Conservation (phyloP, 1,284 basidiomycete species). For the Leccinum variabile region DNA sequence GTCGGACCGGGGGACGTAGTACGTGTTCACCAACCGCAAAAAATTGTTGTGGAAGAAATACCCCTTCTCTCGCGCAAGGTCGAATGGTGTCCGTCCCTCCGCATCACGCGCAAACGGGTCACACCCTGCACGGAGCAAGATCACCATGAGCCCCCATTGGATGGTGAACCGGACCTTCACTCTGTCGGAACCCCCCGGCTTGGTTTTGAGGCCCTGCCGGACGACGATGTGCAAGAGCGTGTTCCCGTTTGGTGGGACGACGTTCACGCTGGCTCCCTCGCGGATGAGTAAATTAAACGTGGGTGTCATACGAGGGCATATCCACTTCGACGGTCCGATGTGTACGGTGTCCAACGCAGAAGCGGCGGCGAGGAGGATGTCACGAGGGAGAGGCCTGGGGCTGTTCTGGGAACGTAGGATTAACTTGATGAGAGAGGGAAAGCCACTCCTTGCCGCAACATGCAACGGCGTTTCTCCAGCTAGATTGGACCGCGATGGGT, state of each 20-base stretch:
- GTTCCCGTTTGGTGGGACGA: constrained; percentile 5
- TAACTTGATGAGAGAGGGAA: constrained; percentile 1
- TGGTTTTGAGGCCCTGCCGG: background rate
- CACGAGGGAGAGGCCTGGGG: background rate
- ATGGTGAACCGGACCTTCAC: background rate
- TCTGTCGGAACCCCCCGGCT: background rate
- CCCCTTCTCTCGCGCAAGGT: constrained; percentile 3
- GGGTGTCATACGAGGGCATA: background rate
- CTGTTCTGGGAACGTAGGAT: background rate
- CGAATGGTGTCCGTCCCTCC: constrained; percentile 4
- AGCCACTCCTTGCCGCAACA: constrained; percentile 5
- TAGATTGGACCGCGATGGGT: background rate
- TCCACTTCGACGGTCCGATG: background rate
- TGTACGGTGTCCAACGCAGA: background rate
- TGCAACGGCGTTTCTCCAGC: constrained; percentile 7
- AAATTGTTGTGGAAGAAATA: background rate
- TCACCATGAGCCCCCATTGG: background rate
- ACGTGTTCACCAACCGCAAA: background rate
- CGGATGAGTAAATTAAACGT: background rate
- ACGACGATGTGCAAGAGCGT: constrained; percentile 3
- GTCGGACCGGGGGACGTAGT: background rate
- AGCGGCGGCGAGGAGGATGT: constrained; percentile 3
- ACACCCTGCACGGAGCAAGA: constrained; percentile 5
- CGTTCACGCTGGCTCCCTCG: constrained; percentile 4
- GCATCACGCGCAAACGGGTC: constrained; percentile 1